Percentiles rank a stretch among this genome's conserved stretches.
Evolutionary conservation across 75 land plant species (phyloP).

Genomic region (Pinus taeda): DNA sequence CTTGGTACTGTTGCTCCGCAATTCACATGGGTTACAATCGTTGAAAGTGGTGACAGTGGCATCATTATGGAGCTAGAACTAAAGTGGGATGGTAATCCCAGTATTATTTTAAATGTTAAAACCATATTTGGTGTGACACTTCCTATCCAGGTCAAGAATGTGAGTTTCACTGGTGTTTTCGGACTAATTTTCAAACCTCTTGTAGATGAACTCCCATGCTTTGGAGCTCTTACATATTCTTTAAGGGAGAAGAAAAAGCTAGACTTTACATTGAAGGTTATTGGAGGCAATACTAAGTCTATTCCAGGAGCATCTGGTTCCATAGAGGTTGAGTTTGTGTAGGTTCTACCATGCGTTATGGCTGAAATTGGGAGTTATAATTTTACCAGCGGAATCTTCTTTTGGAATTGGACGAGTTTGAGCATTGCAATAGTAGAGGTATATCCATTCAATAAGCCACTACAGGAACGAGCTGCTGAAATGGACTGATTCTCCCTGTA

Average conservation of each 20-base stretch:
- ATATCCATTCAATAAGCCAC: too few relatives aligned
- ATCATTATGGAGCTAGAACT: too few relatives aligned
- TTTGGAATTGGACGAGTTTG: too few relatives aligned
- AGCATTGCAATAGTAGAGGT: too few relatives aligned
- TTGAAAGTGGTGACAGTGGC: too few relatives aligned
- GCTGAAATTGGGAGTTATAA: too few relatives aligned
- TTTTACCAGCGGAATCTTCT: too few relatives aligned
- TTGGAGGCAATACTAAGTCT: conserved; percentile 79
- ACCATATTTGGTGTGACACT: conserved; percentile 67
- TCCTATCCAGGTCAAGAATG: conserved; percentile 91
- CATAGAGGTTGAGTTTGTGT: too few relatives aligned
- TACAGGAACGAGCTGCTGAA: too few relatives aligned
- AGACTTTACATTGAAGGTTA: conserved; percentile 76
- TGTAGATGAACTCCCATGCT: conserved; percentile 83
- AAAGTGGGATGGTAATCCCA: conserved; percentile 94
- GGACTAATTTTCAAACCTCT: conserved; percentile 87
- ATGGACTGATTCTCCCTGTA: too few relatives aligned
- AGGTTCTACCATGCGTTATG: too few relatives aligned
- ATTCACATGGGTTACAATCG: too few relatives aligned
- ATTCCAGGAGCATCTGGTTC: conserved; percentile 74
- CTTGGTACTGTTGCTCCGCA: conserved; percentile 96
- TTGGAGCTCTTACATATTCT: conserved; percentile 91
- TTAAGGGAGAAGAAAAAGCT: conserved; percentile 81
- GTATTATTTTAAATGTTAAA: conserved; percentile 72
- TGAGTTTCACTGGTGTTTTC: conserved; percentile 78